Percentiles rank a stretch among this genome's conserved stretches.
Evolutionary conservation across 495 filamentous ascomycete genomes (phyloP).

Genomic region (Evansstolkia leycettana): DNA sequence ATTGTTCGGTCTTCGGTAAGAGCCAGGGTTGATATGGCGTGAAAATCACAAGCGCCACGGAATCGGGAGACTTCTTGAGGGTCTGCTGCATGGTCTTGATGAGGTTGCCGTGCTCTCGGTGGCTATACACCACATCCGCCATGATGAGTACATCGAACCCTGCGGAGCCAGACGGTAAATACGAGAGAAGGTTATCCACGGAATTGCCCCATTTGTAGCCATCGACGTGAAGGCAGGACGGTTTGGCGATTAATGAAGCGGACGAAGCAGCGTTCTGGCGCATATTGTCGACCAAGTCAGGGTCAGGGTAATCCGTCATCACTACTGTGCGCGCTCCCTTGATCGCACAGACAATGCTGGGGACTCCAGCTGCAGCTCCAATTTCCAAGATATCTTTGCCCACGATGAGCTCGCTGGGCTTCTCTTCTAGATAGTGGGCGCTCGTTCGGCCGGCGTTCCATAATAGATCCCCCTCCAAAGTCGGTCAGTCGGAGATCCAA

Average conservation of each 20-base stretch:
- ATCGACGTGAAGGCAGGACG: slow-evolving; percentile 36
- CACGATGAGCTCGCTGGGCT: slow-evolving; percentile 39
- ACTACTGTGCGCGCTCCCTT: slow-evolving; percentile 59
- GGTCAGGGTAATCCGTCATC: slow-evolving; percentile 82
- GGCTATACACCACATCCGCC: slow-evolving; percentile 81
- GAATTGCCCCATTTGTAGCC: slow-evolving; percentile 75
- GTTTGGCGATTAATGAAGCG: slow-evolving; percentile 12
- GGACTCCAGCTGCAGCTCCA: slow-evolving; percentile 79
- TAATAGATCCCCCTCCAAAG: slow-evolving; percentile 61
- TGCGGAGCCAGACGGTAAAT: slow-evolving; percentile 22
- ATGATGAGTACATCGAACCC: slow-evolving; percentile 74
- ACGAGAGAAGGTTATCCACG: slow-evolving; percentile 34
- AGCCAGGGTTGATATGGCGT: slow-evolving; percentile 90
- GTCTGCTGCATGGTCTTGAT: slow-evolving; percentile 54
- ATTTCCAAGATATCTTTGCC: slow-evolving; percentile 69
- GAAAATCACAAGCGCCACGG: slow-evolving; percentile 77
- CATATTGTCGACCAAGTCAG: slow-evolving; percentile 66
- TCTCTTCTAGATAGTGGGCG: slow-evolving; percentile 61
- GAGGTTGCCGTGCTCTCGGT: slow-evolving; percentile 70
- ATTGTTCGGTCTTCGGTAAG: slow-evolving; percentile 65
- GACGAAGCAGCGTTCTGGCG: slow-evolving; percentile 52
- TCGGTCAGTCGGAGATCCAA: slow-evolving; percentile 4
- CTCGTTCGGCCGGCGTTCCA: slow-evolving; percentile 79
- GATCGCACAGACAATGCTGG: slow-evolving; percentile 63
- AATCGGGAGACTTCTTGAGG: slow-evolving; percentile 37